A percentile compares a stretch with the other conserved stretches of the same genome.
These are phyloP conservation scores for Coemansia javaensis DNA, from an alignment of 192 early-diverging fungal species.

Conservation along the genomic window DNA sequence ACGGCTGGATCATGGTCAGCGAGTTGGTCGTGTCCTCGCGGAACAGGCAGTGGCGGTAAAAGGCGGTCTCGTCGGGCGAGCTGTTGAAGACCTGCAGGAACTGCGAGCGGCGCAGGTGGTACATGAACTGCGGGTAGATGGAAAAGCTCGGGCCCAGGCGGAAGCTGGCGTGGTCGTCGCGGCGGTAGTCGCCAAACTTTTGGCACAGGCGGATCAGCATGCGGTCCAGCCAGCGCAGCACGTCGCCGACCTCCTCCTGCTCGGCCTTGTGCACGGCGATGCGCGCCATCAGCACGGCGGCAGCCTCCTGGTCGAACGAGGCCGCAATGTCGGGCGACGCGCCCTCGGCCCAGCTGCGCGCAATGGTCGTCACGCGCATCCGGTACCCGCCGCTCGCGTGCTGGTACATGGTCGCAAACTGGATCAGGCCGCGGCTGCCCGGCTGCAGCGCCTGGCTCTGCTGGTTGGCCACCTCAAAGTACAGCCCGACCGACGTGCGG, in stretches of 20 bases:
- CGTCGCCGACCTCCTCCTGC: constrained; percentile 94
- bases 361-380: constrained; percentile 91
- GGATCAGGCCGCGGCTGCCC: constrained; percentile 82
- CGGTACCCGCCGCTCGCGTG: constrained; percentile 86
- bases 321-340: constrained; percentile 77
- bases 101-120: constrained; percentile 92
- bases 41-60: constrained; percentile 82
- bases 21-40: constrained; percentile 96
- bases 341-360: constrained; percentile 81
- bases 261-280: constrained; percentile 97
- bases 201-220: constrained; percentile 99
- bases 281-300: constrained; percentile 95
- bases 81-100: constrained; percentile 99
- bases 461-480: constrained; percentile 96
- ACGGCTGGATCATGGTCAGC: constrained; percentile 98
- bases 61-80: constrained; percentile 94
- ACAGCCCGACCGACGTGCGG: constrained; percentile 80
- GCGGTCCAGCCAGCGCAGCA: constrained; percentile 94
- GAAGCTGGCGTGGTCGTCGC: constrained; percentile 93
- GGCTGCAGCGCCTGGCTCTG: constrained; percentile 75
- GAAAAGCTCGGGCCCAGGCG: constrained; percentile 88
- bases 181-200: constrained; percentile 91
- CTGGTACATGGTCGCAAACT: constrained; percentile 95
- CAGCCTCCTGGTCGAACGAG: constrained; percentile 97
- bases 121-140: constrained; percentile 99